Conservation (phyloP, 306 rosid species). For the Abrus precatorius region DNA sequence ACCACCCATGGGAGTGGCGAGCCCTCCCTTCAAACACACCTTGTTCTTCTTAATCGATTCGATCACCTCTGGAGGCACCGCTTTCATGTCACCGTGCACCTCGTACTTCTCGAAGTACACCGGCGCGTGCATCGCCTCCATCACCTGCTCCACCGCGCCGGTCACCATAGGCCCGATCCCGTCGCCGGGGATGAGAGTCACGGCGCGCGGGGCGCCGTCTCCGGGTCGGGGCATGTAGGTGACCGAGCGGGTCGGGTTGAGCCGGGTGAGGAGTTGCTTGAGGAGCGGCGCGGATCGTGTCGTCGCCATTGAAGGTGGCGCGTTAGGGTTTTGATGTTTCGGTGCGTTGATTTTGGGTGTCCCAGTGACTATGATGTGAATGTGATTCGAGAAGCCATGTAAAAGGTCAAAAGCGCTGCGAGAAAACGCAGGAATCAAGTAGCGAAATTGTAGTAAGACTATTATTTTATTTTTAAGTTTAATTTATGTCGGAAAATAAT, state of each 20-base stretch:
- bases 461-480: no score
- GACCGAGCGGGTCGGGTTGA: slow-evolving; percentile 62
- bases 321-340: slow-evolving; percentile 38
- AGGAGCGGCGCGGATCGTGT: slow-evolving; percentile 53
- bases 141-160: slow-evolving; percentile 83
- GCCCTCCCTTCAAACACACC: slow-evolving; percentile 87
- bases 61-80: slow-evolving; percentile 69
- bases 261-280: slow-evolving; percentile 44
- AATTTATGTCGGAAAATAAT: no score
- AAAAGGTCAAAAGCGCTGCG: slow-evolving; percentile 4
- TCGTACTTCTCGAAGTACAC: slow-evolving; percentile 75
- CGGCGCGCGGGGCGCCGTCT: slow-evolving; percentile 73
- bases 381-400: slow-evolving; percentile 47
- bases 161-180: slow-evolving; percentile 87
- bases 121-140: slow-evolving; percentile 93
- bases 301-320: slow-evolving; percentile 65
- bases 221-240: slow-evolving; percentile 96
- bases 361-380: slow-evolving; percentile 11
- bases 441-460: not conserved
- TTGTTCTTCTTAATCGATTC: slow-evolving; percentile 86
- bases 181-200: slow-evolving; percentile 86
- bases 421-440: not conserved
- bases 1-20: slow-evolving; percentile 86
- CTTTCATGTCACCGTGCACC: slow-evolving; percentile 74
- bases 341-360: not conserved